Evolutionary conservation across 192 early-diverging fungal species (phyloP).

Genomic region (Entomortierella chlamydospora): DNA sequence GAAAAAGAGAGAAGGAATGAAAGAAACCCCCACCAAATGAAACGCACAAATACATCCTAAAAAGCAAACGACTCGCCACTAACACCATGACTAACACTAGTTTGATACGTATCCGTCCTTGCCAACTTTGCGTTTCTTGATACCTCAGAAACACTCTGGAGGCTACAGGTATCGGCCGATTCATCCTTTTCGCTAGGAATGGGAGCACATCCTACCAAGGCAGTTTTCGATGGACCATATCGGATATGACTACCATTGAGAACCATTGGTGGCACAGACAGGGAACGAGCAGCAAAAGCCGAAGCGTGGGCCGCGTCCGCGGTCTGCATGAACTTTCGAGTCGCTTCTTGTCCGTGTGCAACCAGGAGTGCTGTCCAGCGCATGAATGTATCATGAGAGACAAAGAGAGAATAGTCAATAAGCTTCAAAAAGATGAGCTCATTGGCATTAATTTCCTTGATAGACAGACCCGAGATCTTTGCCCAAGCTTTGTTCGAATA

Average conservation of each 20-base stretch:
- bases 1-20: background rate
- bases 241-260: conserved; percentile 39
- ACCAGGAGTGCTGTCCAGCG: conserved; percentile 64
- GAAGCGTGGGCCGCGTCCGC: conserved; percentile 15
- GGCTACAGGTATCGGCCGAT: background rate
- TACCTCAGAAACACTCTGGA: background rate
- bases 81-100: background rate
- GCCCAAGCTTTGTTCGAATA: conserved; percentile 92
- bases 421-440: conserved; percentile 83
- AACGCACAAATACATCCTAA: conserved; percentile 33
- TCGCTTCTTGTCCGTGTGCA: conserved; percentile 53
- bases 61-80: conserved; percentile 7
- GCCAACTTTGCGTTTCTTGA: conserved; percentile 15
- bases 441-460: conserved; percentile 81
- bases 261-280: conserved; percentile 30
- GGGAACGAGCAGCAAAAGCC: conserved; percentile 13
- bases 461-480: conserved; percentile 83
- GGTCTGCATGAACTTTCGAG: conserved; percentile 43
- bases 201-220: background rate
- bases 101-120: conserved; percentile 20
- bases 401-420: conserved; percentile 83
- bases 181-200: conserved; percentile 16
- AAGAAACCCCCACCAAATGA: conserved; percentile 3
- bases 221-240: conserved; percentile 13
- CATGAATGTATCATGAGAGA: conserved; percentile 65